These are phyloP conservation scores for Globisporangium megalacanthum DNA, from an alignment of 352 stramenopile genomes.

Conservation along the genomic window DNA sequence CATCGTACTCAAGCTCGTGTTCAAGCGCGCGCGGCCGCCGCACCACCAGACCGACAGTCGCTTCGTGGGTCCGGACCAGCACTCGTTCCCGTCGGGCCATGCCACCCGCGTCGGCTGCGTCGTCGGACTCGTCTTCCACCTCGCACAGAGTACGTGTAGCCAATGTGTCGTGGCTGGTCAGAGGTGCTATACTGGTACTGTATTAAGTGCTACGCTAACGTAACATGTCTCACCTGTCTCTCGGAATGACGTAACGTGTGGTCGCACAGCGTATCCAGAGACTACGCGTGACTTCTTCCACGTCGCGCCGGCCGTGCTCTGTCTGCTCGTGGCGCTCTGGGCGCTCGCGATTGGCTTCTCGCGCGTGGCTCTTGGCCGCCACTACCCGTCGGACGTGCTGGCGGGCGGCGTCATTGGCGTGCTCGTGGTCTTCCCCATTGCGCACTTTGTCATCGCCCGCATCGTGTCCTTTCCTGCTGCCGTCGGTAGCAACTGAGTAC, in stretches of 20 bases:
- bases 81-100: constrained; percentile 84
- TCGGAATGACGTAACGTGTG: not conserved
- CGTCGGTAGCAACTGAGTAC: constrained; percentile 1
- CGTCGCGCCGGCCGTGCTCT: constrained; percentile 29
- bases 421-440: constrained; percentile 55
- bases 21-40: constrained; percentile 65
- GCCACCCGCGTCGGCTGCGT: constrained; percentile 73
- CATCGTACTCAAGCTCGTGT: constrained; percentile 69
- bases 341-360: constrained; percentile 70
- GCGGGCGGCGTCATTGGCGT: constrained; percentile 56
- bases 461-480: constrained; percentile 7
- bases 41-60: constrained; percentile 67
- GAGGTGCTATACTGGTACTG: too few species aligned
- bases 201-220: too few species aligned
- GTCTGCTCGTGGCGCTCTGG: constrained; percentile 48
- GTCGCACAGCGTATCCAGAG: constrained; percentile 24
- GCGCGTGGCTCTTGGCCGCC: constrained; percentile 70
- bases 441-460: constrained; percentile 23
- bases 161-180: not conserved
- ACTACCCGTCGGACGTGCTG: constrained; percentile 79
- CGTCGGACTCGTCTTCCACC: constrained; percentile 53
- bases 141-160: constrained; percentile 32
- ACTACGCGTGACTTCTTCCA: constrained; percentile 50
- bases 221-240: too few species aligned
- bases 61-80: constrained; percentile 79